Base-by-base conservation (phyloP, 2,329 filamentous ascomycete species). In the Saccharata proteae region DNA sequence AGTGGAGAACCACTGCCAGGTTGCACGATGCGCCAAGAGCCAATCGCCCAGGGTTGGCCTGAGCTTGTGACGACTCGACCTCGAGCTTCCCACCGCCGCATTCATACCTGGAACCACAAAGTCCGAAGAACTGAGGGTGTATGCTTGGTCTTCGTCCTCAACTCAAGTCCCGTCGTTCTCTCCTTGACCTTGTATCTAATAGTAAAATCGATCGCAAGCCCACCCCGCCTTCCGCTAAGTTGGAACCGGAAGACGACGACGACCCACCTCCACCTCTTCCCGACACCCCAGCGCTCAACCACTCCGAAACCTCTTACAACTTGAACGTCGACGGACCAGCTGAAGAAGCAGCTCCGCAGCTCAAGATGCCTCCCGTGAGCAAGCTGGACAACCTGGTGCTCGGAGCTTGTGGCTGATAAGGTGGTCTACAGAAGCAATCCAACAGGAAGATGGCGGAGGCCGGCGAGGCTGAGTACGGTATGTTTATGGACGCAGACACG, bases 81-180 rank as follows among this genome's bases (percentile, higher is more conserved):
- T n/a, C n/a, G n/a, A n/a, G n/a, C n/a, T n/a, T n/a, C n/a, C n/a
- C n/a, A n/a, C n/a, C n/a, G n/a, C n/a, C n/a, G n/a, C n/a, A n/a
- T n/a, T n/a, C n/a, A n/a, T n/a, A n/a, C n/a, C n/a, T n/a, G n/a
- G n/a, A n/a, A n/a, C n/a, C n/a, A n/a, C n/a, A n/a, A n/a, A n/a
- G n/a, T n/a, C n/a, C n/a, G n/a, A n/a, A n/a, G n/a, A n/a, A n/a
- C n/a, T n/a, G n/a, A n/a, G 29, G 33, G 28, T 61, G 59, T 47
- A 69, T 69, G 66, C 62, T 74, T 50, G 69, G 69, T 49, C 52
- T 72, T 44, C 62, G 69, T 49, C 71, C 68, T 51, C 65, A 62
- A 52, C 55, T 77, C 41, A 67, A 62, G 62, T 56, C 64, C 51
- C 69, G 71, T 43, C 68, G 71, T 32, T 78, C 73, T 30, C 59